These are phyloP conservation scores for Sarocladium strictum DNA, from an alignment of 2,329 filamentous ascomycete species.

Conservation along the genomic window DNA sequence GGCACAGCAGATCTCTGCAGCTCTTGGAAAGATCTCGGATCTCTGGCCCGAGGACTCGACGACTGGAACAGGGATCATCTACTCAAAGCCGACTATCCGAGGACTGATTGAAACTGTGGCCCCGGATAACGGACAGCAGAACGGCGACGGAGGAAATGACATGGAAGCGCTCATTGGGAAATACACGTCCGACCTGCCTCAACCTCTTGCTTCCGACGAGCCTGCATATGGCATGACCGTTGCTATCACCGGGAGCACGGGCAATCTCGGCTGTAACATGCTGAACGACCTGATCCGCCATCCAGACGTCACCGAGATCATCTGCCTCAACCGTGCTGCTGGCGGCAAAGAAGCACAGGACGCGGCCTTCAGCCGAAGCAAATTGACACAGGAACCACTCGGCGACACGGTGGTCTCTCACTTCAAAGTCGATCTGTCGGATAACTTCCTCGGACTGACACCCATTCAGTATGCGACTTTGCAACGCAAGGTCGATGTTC, in stretches of 20 bases:
- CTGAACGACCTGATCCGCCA: slow-evolving; percentile 28
- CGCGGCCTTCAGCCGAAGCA: not conserved
- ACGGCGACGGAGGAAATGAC: slow-evolving; percentile 9
- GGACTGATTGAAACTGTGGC: slow-evolving; percentile 16
- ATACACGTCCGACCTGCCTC: slow-evolving; percentile 23
- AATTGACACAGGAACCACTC: not conserved
- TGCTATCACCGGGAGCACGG: slow-evolving; percentile 81
- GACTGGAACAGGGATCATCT: slow-evolving; percentile 18
- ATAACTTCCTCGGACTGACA: slow-evolving; percentile 8
- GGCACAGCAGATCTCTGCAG: slow-evolving; percentile 19
- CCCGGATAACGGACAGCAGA: slow-evolving; percentile 13
- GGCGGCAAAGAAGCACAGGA: not conserved
- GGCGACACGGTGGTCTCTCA: not conserved
- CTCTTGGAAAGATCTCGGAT: slow-evolving; percentile 1
- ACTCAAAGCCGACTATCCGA: slow-evolving; percentile 22
- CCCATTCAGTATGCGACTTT: slow-evolving; percentile 9
- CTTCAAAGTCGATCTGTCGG: slow-evolving; percentile 11
- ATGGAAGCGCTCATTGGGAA: slow-evolving; percentile 18
- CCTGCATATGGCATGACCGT: slow-evolving; percentile 44
- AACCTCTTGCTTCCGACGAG: slow-evolving; percentile 12
- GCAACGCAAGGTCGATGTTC: slow-evolving; percentile 7
- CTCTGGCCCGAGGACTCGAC: not conserved
- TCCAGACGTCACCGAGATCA: slow-evolving; percentile 13
- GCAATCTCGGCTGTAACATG: slow-evolving; percentile 79
- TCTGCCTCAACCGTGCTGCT: slow-evolving; percentile 20